phyloP scores from a whole-genome alignment of 352 stramenopile species.

The Pythium guiyangense region DNA sequence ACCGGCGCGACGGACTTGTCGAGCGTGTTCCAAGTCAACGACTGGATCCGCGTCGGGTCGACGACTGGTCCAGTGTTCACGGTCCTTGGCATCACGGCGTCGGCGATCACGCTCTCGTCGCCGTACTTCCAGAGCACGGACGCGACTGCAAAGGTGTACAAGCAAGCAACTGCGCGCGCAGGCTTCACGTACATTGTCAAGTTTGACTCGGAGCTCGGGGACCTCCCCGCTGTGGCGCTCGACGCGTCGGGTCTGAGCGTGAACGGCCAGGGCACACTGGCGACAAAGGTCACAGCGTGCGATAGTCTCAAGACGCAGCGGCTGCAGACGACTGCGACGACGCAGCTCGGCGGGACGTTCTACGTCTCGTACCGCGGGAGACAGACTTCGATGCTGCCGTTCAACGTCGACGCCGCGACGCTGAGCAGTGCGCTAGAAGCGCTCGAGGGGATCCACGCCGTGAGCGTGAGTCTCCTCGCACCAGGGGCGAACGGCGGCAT shows the following conservation, averaged over 20 bases:
- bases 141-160: slow-evolving; percentile 68
- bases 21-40: slow-evolving; percentile 60
- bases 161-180: slow-evolving; percentile 45
- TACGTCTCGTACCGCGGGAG: slow-evolving; percentile 72
- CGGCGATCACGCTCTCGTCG: slow-evolving; percentile 82
- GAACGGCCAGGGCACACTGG: slow-evolving; percentile 19
- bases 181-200: slow-evolving; percentile 69
- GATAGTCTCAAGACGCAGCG: slow-evolving; percentile 80
- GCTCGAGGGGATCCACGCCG: slow-evolving; percentile 70
- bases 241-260: slow-evolving; percentile 49
- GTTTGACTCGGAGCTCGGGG: slow-evolving; percentile 74
- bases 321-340: slow-evolving; percentile 42
- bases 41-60: slow-evolving; percentile 92
- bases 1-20: slow-evolving; percentile 52
- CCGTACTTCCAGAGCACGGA: slow-evolving; percentile 71
- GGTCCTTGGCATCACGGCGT: slow-evolving; percentile 53
- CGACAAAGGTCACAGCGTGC: slow-evolving; percentile 75
- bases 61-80: slow-evolving; percentile 83
- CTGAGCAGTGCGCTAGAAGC: slow-evolving; percentile 62
- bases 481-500: slow-evolving; percentile 44
- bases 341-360: slow-evolving; percentile 79
- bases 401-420: slow-evolving; percentile 40
- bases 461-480: slow-evolving; percentile 36
- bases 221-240: slow-evolving; percentile 45
- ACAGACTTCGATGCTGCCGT: slow-evolving; percentile 69